These are phyloP conservation scores for Hypoxylon sp. DNA, from an alignment of 2,329 filamentous ascomycete genomes.

Conservation along the genomic window DNA sequence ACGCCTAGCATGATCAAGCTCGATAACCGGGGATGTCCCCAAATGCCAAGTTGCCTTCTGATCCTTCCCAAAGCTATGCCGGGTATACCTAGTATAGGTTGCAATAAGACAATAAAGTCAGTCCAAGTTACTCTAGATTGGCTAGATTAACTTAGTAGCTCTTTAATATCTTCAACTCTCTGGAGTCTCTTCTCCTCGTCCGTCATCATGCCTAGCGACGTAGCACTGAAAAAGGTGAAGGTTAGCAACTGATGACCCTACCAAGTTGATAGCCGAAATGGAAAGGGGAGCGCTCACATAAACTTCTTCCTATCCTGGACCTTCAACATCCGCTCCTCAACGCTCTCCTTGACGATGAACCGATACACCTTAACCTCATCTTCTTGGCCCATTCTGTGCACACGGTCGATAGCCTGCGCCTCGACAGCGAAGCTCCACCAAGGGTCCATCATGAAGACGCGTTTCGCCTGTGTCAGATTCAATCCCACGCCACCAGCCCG, in stretches of 20 bases:
- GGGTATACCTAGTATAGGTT: constrained; percentile 10
- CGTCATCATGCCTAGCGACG: constrained; percentile 91
- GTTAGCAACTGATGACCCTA: constrained; percentile 40
- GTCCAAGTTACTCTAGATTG: neutral
- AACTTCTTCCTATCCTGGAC: constrained; percentile 98
- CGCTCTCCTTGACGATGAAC: constrained; percentile 90
- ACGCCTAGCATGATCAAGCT: neutral
- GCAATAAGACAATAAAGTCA: neutral
- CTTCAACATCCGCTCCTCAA: constrained; percentile 94
- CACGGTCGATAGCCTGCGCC: constrained; percentile 95
- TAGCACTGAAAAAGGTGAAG: constrained; percentile 73
- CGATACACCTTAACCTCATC: constrained; percentile 86
- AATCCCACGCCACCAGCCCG: constrained; percentile 93
- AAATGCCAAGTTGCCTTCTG: neutral
- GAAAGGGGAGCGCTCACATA: constrained; percentile 69
- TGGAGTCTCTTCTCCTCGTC: constrained; percentile 94
- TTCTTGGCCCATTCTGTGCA: constrained; percentile 96
- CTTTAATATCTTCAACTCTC: constrained; percentile 92
- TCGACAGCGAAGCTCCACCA: constrained; percentile 99
- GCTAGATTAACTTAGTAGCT: constrained; percentile 76
- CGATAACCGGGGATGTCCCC: neutral
- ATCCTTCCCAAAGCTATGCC: neutral
- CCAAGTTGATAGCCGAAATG: constrained; percentile 6
- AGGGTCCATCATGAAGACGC: constrained; percentile 99
- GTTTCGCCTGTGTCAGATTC: constrained; percentile 88